A percentile compares a stretch with the other conserved stretches of the same genome.
phyloP scores from a whole-genome alignment of 768 basidiomycete species.

The Suillus ampliporus region DNA sequence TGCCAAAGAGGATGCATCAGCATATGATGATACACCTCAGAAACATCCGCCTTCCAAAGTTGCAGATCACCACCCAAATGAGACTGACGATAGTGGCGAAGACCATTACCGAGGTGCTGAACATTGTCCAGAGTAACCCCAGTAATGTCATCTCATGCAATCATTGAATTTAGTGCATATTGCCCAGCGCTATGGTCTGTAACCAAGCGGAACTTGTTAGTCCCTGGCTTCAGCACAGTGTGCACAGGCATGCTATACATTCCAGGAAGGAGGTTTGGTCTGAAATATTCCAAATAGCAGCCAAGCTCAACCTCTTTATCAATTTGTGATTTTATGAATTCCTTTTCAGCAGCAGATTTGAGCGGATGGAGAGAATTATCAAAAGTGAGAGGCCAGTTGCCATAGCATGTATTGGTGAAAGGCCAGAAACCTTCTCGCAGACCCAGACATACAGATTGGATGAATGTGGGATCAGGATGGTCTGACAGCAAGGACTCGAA shows the following conservation, averaged over 20 bases:
- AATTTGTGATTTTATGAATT: slow-evolving; percentile 33
- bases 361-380: slow-evolving; percentile 1
- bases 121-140: too few relatives aligned
- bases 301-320: slow-evolving; percentile 3
- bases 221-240: slow-evolving; percentile 41
- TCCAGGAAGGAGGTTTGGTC: slow-evolving; percentile 37
- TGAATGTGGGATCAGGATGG: slow-evolving; percentile 39
- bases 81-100: too few relatives aligned
- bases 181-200: too few relatives aligned
- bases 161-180: too few relatives aligned
- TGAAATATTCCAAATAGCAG: slow-evolving; percentile 30
- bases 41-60: too few relatives aligned
- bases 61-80: too few relatives aligned
- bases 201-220: too few relatives aligned
- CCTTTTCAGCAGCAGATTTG: slow-evolving; percentile 12
- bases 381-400: not conserved
- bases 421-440: slow-evolving; percentile 41
- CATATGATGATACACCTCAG: too few relatives aligned
- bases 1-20: slow-evolving; percentile 39
- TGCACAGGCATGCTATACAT: slow-evolving; percentile 49
- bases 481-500: slow-evolving; percentile 24
- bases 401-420: slow-evolving; percentile 22
- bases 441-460: slow-evolving; percentile 28
- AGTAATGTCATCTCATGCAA: too few relatives aligned
- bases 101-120: too few relatives aligned